Evolutionary conservation across 805 yeast species (phyloP), one percentile per base, ranked within the genome.

Genomic region (Schwanniomyces occidentalis): DNA sequence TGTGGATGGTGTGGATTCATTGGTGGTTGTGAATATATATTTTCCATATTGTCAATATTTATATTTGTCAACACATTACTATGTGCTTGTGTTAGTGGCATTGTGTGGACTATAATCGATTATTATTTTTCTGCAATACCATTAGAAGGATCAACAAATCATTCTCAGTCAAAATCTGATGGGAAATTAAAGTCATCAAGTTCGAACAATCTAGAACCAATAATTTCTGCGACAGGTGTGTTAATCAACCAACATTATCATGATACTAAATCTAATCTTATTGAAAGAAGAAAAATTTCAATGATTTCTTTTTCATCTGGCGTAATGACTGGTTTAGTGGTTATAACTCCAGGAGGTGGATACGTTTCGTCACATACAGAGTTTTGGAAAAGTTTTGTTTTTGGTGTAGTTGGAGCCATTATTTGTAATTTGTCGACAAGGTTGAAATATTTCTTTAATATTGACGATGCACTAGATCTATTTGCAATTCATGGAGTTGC

Each of bases 1-100:
- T 54, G 52, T 42, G 73, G 73, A 1, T 68, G 73, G 73, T 48
- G 61, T 32, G 73, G 70, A 10, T 68, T 68, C 36, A 45, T 66
- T 24, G 61, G 63, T 6, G 73, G 73, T 5, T 67, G 73, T 45
- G 73, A 66, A 43, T 68, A 49, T 43, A 58, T 56, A 42, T 66
- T 68, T 40, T 55, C 69, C 6, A 44, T 50, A 3, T 39, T 45
- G 4, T 57, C 70, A 2, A 41, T 65, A 9, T 55, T 48, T 36
- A 61, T 68, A 16, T 46, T 58, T 20, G 46, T 52, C 7, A 63
- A 63, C 27, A 61, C 68, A 3, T 16, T 65, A 6, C 38, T 68
- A 16, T 58, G 66, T 35, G 60, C 67, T 0, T 56, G 49, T 32
- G 51, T 54, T 1, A 61, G 72, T 37, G 68, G 62, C 2, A 28